Percentiles rank a stretch among this genome's conserved stretches.
Evolutionary conservation across 1,284 basidiomycete genomes (phyloP).

Genomic region (Tilletiaria anomala): DNA sequence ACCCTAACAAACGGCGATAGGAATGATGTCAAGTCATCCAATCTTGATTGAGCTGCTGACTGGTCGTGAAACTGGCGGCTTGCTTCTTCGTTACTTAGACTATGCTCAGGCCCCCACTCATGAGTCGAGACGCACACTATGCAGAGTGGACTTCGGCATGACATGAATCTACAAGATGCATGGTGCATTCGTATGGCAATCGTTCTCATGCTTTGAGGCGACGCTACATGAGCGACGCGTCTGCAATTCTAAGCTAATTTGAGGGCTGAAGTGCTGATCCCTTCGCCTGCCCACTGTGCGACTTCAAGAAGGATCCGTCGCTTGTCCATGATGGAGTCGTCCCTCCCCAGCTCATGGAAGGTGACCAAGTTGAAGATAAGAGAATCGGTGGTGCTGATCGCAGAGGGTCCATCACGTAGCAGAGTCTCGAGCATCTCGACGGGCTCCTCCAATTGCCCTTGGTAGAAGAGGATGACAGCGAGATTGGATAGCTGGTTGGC

Average conservation of each 20-base stretch:
- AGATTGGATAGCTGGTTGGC: slow-evolving; percentile 1
- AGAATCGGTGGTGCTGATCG: slow-evolving; percentile 6
- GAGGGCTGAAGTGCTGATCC: slow-evolving; percentile 4
- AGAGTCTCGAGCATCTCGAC: slow-evolving; percentile 7
- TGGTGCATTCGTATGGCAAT: too few species aligned
- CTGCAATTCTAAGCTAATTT: slow-evolving; percentile 8
- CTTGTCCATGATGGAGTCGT: slow-evolving; percentile 9
- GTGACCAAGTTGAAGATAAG: slow-evolving; percentile 20
- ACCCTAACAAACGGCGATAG: too few species aligned
- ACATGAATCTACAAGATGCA: too few species aligned
- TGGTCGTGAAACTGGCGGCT: too few species aligned
- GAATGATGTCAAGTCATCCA: too few species aligned
- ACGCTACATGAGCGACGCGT: not conserved
- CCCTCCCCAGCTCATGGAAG: slow-evolving; percentile 14
- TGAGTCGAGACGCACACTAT: too few species aligned
- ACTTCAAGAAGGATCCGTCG: slow-evolving; percentile 7
- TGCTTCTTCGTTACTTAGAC: too few species aligned
- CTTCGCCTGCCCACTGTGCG: slow-evolving; percentile 13
- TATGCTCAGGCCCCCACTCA: too few species aligned
- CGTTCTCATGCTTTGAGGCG: too few species aligned
- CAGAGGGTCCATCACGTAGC: slow-evolving; percentile 1
- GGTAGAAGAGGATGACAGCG: slow-evolving; percentile 8
- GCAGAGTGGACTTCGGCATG: too few species aligned
- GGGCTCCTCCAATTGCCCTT: slow-evolving; percentile 6
- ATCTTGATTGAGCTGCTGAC: too few species aligned